Percentiles rank a stretch among this genome's conserved stretches.
Evolutionary conservation across 176 grass and related monocot genomes (phyloP).

Genomic region (Saccharum spontaneum): DNA sequence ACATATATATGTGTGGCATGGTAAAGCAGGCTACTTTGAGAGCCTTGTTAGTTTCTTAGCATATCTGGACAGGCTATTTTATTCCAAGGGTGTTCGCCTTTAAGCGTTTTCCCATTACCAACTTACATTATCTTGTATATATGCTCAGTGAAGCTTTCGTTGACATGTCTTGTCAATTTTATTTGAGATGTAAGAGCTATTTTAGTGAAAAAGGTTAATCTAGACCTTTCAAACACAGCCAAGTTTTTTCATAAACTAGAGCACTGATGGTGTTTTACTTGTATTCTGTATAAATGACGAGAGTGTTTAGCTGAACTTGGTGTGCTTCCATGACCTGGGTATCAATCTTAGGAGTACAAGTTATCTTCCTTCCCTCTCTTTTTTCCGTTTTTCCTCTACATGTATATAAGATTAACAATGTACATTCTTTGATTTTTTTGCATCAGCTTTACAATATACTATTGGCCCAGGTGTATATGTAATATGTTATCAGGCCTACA

Average conservation of each 20-base stretch:
- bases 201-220: not conserved
- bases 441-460: not conserved
- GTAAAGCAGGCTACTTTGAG: too few species aligned
- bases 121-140: not conserved
- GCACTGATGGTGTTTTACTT: not conserved
- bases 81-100: too few species aligned
- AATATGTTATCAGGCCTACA: not conserved
- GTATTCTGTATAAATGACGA: not conserved
- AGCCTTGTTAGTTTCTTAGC: slow-evolving; percentile 11
- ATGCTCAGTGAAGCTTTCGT: not conserved
- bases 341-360: not conserved
- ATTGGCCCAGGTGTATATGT: not conserved
- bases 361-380: not conserved
- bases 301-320: not conserved
- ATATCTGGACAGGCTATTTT: too few species aligned
- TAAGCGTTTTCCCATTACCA: not conserved
- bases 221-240: not conserved
- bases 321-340: not conserved
- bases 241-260: too few species aligned
- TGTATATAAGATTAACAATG: not conserved
- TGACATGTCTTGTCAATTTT: not conserved
- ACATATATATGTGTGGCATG: not conserved
- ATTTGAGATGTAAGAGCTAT: not conserved
- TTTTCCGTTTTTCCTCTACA: not conserved
- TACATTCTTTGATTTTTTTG: not conserved